Evolutionary conservation across 768 basidiomycete genomes (phyloP).

Genomic region (Tremella fuciformis): DNA sequence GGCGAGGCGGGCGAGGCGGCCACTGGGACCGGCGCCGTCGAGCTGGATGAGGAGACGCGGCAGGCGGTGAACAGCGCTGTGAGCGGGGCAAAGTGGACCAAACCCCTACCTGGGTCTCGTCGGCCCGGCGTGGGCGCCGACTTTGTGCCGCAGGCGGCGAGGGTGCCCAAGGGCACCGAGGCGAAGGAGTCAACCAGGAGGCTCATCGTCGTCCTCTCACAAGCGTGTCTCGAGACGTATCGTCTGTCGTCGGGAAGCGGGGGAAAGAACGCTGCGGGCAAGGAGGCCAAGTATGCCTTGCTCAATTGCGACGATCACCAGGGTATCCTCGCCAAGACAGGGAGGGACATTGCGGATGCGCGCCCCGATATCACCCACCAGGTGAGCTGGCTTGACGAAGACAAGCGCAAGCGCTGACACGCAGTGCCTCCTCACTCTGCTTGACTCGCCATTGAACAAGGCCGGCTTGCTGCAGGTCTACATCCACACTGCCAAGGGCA

Average conservation of each 20-base stretch:
- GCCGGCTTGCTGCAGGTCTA: conserved; percentile 94
- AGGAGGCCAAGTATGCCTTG: conserved; percentile 90
- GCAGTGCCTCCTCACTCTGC: conserved; percentile 88
- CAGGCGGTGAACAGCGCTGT: background rate
- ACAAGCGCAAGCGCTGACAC: conserved; percentile 2
- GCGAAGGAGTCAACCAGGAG: conserved; percentile 59
- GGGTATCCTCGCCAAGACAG: conserved; percentile 94
- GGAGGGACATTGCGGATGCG: conserved; percentile 98
- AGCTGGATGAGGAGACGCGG: too few species aligned
- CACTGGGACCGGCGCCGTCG: too few species aligned
- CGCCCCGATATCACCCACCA: conserved; percentile 98
- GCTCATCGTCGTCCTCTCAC: conserved; percentile 79
- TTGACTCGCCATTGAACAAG: conserved; percentile 98
- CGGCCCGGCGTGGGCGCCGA: conserved; percentile 24
- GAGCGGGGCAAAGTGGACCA: conserved; percentile 20
- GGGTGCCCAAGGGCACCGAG: conserved; percentile 59
- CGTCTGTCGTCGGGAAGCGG: conserved; percentile 66
- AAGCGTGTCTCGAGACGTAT: conserved; percentile 95
- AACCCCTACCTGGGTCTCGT: conserved; percentile 36
- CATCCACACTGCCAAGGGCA: conserved; percentile 93
- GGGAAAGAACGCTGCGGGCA: conserved; percentile 57
- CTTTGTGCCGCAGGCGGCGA: conserved; percentile 71
- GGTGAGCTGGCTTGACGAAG: conserved; percentile 55
- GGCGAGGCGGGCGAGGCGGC: too few species aligned
- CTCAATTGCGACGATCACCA: conserved; percentile 99